Evolutionary conservation across 352 stramenopile species (phyloP), one percentile per base, ranked within the genome.

Genomic region (Phytophthora ramorum): DNA sequence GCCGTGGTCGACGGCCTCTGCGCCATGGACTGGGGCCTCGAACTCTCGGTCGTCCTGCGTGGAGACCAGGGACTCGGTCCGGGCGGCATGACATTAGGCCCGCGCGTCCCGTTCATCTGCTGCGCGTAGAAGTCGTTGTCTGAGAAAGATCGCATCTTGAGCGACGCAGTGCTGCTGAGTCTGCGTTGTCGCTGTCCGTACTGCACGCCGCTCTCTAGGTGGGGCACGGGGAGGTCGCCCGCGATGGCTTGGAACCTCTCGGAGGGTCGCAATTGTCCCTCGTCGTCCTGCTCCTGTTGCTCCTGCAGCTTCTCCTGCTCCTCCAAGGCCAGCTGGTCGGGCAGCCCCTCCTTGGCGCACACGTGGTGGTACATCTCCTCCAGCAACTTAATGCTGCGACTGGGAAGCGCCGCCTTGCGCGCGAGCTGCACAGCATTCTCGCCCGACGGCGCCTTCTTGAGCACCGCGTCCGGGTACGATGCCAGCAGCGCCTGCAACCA

Each of bases 291-390:
- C 20, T 48, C 44, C n/a, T 44, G 61, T 40, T 73, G 47, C 45
- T 66, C 40, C 26, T 73, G 62, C 32, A 59, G 0, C 40, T 66
- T 65, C 32, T 86, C 79, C 37, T 84, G 69, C 12, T 82, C 73
- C 26, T 79, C 81, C n/a, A 91, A 55, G 6, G 85, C 76, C 22
- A 75, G 14, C 16, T 78, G 71, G 54, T 91, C 83, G 16, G 81
- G 73, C 26, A 89, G 73, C 1, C 83, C 83, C 30, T 81, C 70
- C 50, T 91, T 90, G 26, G 85, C 71, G 56, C 84, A 93, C 30
- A 96, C 86, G 57, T 96, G 88, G 55, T 90, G 83, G 54, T 91
- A 92, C 88, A 96, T 96, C 40, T 96, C 88, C 53, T 96, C 88
- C 0, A 96, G 68, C 32, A 96, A 63, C 14, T 88, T 85, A 32